phyloP scores from a whole-genome alignment of 2,329 filamentous ascomycete species.

The Botryosphaeria dothidea region DNA sequence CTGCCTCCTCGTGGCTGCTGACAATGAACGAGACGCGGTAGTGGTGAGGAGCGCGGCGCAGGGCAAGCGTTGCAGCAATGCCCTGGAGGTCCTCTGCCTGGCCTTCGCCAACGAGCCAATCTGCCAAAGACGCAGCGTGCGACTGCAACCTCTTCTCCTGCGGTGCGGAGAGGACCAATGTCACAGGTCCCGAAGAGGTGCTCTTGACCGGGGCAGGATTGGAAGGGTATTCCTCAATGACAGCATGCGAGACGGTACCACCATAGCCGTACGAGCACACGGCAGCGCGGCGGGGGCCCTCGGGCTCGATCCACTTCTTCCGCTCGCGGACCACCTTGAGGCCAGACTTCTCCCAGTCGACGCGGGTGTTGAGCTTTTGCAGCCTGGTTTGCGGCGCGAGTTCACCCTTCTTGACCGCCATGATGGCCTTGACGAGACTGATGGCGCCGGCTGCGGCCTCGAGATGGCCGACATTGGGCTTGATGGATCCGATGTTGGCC shows the following conservation, averaged over 20 bases:
- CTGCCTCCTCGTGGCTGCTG: conserved; percentile 25
- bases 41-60: conserved; percentile 36
- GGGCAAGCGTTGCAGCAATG: conserved; percentile 31
- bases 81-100: conserved; percentile 21
- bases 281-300: conserved; percentile 35
- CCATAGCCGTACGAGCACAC: conserved; percentile 51
- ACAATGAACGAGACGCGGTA: conserved; percentile 32
- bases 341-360: conserved; percentile 33
- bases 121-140: conserved; percentile 25
- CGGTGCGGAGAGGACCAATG: conserved; percentile 31
- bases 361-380: conserved; percentile 32
- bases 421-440: conserved; percentile 30
- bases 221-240: conserved; percentile 35
- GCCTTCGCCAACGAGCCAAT: conserved; percentile 28
- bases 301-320: conserved; percentile 24
- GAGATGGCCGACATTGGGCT: conserved; percentile 35
- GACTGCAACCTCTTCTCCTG: conserved; percentile 33
- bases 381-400: conserved; percentile 39
- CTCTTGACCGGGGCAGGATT: conserved; percentile 34
- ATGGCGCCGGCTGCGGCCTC: conserved; percentile 32
- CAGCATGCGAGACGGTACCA: conserved; percentile 45
- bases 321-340: conserved; percentile 28
- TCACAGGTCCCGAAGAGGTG: neutral
- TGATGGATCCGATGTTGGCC: conserved; percentile 43
- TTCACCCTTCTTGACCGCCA: conserved; percentile 31